phyloP scores from a whole-genome alignment of 305 asterid genomes.

The Fraxinus dipetala region DNA sequence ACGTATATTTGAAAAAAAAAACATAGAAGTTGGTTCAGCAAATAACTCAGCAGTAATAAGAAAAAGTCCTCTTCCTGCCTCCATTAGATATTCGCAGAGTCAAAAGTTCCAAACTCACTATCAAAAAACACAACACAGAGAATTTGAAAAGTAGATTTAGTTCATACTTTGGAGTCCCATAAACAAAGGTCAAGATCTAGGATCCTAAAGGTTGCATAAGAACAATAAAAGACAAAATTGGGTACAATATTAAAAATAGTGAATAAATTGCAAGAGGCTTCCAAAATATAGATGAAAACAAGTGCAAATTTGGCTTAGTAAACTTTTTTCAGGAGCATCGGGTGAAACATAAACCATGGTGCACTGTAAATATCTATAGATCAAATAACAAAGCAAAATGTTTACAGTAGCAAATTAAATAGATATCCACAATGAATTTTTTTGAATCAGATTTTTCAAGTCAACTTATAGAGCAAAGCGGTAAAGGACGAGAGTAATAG shows the following conservation, averaged over 20 bases:
- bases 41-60: constrained; percentile 6
- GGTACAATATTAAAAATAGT: not conserved
- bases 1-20: not conserved
- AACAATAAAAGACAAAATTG: constrained; percentile 10
- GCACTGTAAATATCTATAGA: not conserved
- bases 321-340: not conserved
- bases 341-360: not conserved
- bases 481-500: not conserved
- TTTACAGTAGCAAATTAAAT: not conserved
- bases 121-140: not conserved
- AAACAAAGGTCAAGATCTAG: constrained; percentile 15
- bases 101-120: not conserved
- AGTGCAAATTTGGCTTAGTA: not conserved
- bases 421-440: not conserved
- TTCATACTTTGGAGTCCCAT: not conserved
- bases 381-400: not conserved
- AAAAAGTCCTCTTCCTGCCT: not conserved
- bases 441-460: constrained; percentile 6
- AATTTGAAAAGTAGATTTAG: not conserved
- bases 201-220: not conserved
- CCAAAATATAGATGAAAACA: not conserved
- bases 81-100: not conserved
- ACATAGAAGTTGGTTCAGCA: not conserved
- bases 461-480: not conserved
- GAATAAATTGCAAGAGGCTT: not conserved